phyloP scores from a whole-genome alignment of 441 rosid genomes.

The Biscutella auriculata region DNA sequence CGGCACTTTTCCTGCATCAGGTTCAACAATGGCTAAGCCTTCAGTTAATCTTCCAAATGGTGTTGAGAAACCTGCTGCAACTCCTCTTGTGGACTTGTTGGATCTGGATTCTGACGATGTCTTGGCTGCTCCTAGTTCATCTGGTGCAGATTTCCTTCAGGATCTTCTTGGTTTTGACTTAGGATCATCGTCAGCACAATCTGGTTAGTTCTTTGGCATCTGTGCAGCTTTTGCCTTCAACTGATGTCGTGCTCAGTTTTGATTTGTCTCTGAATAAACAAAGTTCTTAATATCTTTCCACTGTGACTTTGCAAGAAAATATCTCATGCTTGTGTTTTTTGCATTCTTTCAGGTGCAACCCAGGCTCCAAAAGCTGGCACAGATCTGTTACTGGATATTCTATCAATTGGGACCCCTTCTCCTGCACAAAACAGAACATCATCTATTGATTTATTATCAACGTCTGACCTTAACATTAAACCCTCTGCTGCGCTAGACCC shows the following conservation, averaged over 20 bases:
- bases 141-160: conserved; percentile 77
- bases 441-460: conserved; percentile 44
- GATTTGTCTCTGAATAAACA: background rate
- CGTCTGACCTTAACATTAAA: conserved; percentile 30
- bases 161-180: conserved; percentile 84
- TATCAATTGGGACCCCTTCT: conserved; percentile 69
- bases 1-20: conserved; percentile 58
- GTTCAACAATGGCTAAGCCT: conserved; percentile 43
- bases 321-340: background rate
- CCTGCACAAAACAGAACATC: conserved; percentile 47
- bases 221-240: background rate
- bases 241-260: background rate
- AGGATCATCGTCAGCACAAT: conserved; percentile 37
- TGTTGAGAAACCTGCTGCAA: conserved; percentile 53
- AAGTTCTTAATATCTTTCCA: background rate
- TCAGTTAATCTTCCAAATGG: conserved; percentile 84
- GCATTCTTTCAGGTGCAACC: conserved; percentile 32
- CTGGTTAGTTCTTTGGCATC: conserved; percentile 43
- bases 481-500: conserved; percentile 28
- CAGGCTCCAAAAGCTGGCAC: conserved; percentile 62
- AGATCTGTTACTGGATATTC: conserved; percentile 75
- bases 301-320: background rate
- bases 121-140: conserved; percentile 65
- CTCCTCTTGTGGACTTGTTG: conserved; percentile 83
- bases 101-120: conserved; percentile 75